phyloP scores from a whole-genome alignment of 129 eudicot genomes.

The sunflower (Helianthus annuus) region HanXRQr2.0-SUNRISE NC_035446.2:152287411-152287910 shows the following conservation, averaged over 20 bases:
- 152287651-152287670: constrained; percentile 1
- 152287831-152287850: constrained; percentile 30
- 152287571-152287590: no score
- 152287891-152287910: constrained; percentile 21
- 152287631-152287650: background rate
- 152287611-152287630: no score
- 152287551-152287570: no score
- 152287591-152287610: no score
- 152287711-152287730: constrained; percentile 8
- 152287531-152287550: no score
- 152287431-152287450: no score
- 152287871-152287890: constrained; percentile 26
- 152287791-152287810: constrained; percentile 44
- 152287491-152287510: no score
- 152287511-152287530: no score
- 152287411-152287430: no score
- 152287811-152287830: constrained; percentile 45
- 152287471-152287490: no score
- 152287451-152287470: no score
- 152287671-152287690: constrained; percentile 18
- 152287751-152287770: constrained; percentile 23
- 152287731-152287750: constrained; percentile 23
- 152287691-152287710: constrained; percentile 23
- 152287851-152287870: constrained; percentile 20
- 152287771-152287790: constrained; percentile 31